Base-by-base conservation (phyloP, 805 yeast genomes). In the Candida coleopterorum region DNA sequence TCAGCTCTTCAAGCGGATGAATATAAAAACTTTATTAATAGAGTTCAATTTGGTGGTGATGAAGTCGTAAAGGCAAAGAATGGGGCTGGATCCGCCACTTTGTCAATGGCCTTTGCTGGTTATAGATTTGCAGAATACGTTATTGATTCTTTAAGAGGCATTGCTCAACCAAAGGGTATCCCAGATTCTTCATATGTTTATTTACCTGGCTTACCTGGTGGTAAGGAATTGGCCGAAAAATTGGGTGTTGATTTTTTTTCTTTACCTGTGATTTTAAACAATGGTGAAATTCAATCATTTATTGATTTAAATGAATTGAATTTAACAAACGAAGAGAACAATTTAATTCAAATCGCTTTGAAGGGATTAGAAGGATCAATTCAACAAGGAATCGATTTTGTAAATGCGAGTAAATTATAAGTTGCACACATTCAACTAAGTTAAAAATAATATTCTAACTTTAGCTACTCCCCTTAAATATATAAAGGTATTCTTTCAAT, bases 81-180 rank as follows among this genome's bases (percentile, higher is more conserved):
- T 52, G 97, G 97, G 46, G 81, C 81, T 35, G 97, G 97, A 27
- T 85, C 96, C 33, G 97, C 97, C 39, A 89, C 97, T 25, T 72
- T 89, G 48, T 85, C 95, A 21, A 90, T 89, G 97, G 97, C 97
- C 8, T 83, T 80, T 52, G 96, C 96, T 24, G 96, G 95, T 24
- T 85, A 75, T 70, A 74, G 81, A 49, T 83, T 87, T 58, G 84
- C 88, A 21, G 80, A 76, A 45, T 55, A 69, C 49, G 61, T 67
- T 40, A 55, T 67, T 49, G 53, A 53, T 44, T 67, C 72, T 2
- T 41, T 52, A 32, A 35, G 46, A 4, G 49, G 55, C 23, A 39
- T 43, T 32, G 39, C 32, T 29, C 43, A 46, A 26, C 25, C 47
- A 12, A 36, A 20, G 14, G 22, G 35, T 3, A 38, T 64, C 12